These are phyloP conservation scores for Fusarium sp. DNA, from an alignment of 2,329 filamentous ascomycete species.

Conservation along the genomic window DNA sequence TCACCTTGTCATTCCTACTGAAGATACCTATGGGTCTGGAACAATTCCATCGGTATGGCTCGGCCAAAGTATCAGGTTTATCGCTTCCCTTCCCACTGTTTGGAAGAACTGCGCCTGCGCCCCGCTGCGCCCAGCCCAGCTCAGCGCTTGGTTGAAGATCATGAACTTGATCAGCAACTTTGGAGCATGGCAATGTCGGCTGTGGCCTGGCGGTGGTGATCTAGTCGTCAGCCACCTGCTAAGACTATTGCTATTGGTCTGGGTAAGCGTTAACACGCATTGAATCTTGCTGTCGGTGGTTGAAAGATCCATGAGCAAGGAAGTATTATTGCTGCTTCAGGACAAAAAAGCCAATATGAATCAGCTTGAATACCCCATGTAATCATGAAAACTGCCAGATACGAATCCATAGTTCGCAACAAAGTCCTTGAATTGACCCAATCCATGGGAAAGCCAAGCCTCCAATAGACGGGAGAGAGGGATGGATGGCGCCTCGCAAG, in stretches of 20 bases:
- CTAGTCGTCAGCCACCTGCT: constrained; percentile 18
- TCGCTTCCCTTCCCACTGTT: neutral
- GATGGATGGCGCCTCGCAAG: constrained; percentile 38
- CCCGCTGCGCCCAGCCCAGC: constrained; percentile 15
- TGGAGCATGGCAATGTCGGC: constrained; percentile 31
- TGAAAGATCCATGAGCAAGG: neutral
- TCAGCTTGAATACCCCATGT: constrained; percentile 20
- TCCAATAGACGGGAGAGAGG: constrained; percentile 4
- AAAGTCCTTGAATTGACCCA: neutral
- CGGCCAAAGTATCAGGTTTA: constrained; percentile 7
- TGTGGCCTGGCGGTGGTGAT: constrained; percentile 22
- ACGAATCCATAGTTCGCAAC: constrained; percentile 1
- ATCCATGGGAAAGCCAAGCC: constrained; percentile 18
- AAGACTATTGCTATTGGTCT: constrained; percentile 17
- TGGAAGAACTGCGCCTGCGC: constrained; percentile 1
- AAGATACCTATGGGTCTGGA: constrained; percentile 10
- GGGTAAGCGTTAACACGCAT: neutral
- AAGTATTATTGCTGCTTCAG: neutral
- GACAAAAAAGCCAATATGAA: neutral
- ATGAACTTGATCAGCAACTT: constrained; percentile 46
- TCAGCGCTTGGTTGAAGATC: constrained; percentile 33
- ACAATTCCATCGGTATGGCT: constrained; percentile 21
- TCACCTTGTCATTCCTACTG: constrained; percentile 18
- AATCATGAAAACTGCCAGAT: constrained; percentile 14
- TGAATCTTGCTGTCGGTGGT: neutral